Evolutionary conservation across 2,329 filamentous ascomycete genomes (phyloP).

Genomic region (Exophiala lecanii-corni): DNA sequence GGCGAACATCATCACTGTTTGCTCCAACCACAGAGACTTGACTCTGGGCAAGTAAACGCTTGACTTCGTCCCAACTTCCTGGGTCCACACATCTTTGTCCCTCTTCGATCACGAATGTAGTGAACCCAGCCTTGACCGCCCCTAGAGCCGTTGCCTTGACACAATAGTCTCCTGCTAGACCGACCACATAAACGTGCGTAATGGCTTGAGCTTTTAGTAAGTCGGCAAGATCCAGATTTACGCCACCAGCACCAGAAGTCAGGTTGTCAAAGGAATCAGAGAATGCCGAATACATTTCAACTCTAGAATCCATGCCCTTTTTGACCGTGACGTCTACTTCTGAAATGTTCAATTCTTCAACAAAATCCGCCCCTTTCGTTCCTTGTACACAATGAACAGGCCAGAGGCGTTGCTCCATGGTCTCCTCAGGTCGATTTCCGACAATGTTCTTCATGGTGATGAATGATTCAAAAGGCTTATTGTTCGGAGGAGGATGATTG

Average conservation of each 20-base stretch:
- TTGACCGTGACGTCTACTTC: constrained; percentile 64
- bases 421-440: constrained; percentile 32
- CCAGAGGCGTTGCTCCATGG: constrained; percentile 70
- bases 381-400: constrained; percentile 81
- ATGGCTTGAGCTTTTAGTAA: constrained; percentile 55
- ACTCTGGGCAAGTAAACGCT: constrained; percentile 11
- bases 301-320: constrained; percentile 68
- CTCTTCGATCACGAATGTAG: constrained; percentile 71
- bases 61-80: constrained; percentile 52
- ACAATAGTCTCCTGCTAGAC: constrained; percentile 85
- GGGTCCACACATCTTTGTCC: constrained; percentile 69
- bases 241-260: constrained; percentile 33
- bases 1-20: constrained; percentile 16
- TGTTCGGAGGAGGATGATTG: constrained; percentile 63
- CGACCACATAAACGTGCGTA: constrained; percentile 79
- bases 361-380: constrained; percentile 66
- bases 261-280: constrained; percentile 66
- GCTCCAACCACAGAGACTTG: constrained; percentile 19
- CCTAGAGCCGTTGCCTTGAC: constrained; percentile 78
- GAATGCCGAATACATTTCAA: constrained; percentile 96
- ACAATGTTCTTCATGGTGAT: constrained; percentile 53
- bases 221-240: constrained; percentile 56
- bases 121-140: constrained; percentile 69
- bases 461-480: constrained; percentile 62
- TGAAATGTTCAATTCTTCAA: constrained; percentile 62